Base-by-base conservation (phyloP, 169 alveolate species). In the Plasmodium malariae region DNA sequence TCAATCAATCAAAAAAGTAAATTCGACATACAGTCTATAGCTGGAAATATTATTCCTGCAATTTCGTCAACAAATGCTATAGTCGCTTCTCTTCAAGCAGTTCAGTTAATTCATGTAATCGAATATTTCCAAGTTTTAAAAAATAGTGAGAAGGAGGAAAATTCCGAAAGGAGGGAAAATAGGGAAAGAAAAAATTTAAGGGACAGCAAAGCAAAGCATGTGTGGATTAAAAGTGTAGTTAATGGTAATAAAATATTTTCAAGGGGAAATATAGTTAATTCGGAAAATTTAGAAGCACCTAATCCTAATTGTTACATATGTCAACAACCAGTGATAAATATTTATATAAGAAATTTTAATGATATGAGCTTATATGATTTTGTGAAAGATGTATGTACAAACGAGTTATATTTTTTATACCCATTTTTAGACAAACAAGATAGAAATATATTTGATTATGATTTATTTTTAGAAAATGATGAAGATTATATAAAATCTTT, bases 31-130 rank as follows among this genome's bases (percentile, higher is more conserved):
- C 98, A 98, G 73, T 96, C 98, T 37, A 98, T 98, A 21, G 99
- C 99, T 7, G 99, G 99, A n/a, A 96, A 98, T 68, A 98, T 98
- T 48, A 95, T 97, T 2, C 99, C 99, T 0, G 99, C 99, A 26
- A 95, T 98, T 51, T 98, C 99, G 2, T 95, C 98, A 34, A 97
- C 99, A 1, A 98, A 98, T 94, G 98, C 99, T 0, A 95, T 98
- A 9, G 98, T 97, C 21, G 98, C 99, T 63, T 97, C 98, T 0
- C 78, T 96, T 3, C 98, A 98, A 93, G 98, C 97, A 4, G 59
- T 94, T 40, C 99, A 98, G 92, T 93, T 95, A 28, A 67, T 94
- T 34, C 95, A 94, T 43, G 73, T 67, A 9, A 80, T 80, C 36
- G 90, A 80, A 28, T 59, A 80, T 26, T 54, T 80, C 3, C 73